A percentile compares a stretch with the other conserved stretches of the same genome.
Conservation (phyloP, 345 rosid species). For the Populus tremula region DNA sequence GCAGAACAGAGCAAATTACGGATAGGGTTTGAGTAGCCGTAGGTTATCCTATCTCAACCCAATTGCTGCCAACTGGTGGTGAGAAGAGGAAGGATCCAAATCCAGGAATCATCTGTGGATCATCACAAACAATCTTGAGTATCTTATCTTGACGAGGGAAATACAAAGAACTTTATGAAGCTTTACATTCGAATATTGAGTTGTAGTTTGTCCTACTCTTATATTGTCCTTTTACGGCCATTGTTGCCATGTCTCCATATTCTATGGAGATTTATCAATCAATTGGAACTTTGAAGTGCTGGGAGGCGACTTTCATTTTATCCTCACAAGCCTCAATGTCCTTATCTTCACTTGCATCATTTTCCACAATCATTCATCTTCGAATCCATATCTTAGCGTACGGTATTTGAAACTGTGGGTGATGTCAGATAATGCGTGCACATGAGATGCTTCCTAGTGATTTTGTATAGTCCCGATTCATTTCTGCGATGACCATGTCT, state of each 20-base stretch:
- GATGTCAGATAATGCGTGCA: not conserved
- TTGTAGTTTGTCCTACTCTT: conserved; percentile 12
- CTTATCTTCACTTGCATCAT: not conserved
- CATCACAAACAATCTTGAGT: not conserved
- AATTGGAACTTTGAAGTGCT: too few relatives aligned
- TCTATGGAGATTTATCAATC: not conserved
- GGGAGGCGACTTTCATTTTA: not conserved
- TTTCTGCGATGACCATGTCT: not conserved
- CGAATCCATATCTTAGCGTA: not conserved
- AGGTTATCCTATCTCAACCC: not conserved
- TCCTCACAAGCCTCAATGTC: not conserved
- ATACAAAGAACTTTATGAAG: conserved; percentile 7
- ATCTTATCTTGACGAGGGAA: not conserved
- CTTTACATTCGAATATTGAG: not conserved
- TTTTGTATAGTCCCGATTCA: not conserved
- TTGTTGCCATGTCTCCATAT: not conserved
- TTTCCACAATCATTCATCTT: not conserved
- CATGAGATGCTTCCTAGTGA: not conserved
- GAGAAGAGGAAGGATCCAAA: not conserved
- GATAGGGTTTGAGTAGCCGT: too few relatives aligned
- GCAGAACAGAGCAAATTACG: too few relatives aligned
- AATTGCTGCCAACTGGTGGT: not conserved
- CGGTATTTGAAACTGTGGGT: not conserved
- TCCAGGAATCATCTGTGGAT: not conserved
- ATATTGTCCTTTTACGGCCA: conserved; percentile 1